These are phyloP conservation scores for Penicillium nordicum DNA, from an alignment of 2,329 filamentous ascomycete species.

Conservation along the genomic window DNA sequence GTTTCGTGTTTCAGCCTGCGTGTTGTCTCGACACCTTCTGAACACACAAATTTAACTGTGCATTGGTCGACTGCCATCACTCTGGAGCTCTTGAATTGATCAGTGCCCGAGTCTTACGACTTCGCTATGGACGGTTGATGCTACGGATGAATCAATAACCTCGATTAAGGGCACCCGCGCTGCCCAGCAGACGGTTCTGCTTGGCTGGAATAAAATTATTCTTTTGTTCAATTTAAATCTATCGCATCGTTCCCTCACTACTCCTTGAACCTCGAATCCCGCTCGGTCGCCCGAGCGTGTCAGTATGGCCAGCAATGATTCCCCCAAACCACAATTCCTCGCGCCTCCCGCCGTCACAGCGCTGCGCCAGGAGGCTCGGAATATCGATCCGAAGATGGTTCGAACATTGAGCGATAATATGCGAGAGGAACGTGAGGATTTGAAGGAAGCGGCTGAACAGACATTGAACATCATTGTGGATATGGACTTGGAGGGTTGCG, in stretches of 20 bases:
- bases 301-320: conserved; percentile 45
- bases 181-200: conserved; percentile 45
- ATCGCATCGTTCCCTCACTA: neutral
- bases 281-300: conserved; percentile 16
- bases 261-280: conserved; percentile 1
- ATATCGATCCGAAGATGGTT: conserved; percentile 48
- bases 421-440: conserved; percentile 84
- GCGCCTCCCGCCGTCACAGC: conserved; percentile 45
- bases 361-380: conserved; percentile 44
- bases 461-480: conserved; percentile 96
- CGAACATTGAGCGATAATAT: conserved; percentile 80
- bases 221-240: conserved; percentile 13
- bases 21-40: neutral
- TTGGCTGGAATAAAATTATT: conserved; percentile 19
- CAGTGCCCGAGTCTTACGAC: conserved; percentile 12
- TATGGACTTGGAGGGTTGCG: conserved; percentile 80
- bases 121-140: conserved; percentile 41
- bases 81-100: neutral
- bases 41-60: neutral
- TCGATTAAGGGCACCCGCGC: conserved; percentile 41
- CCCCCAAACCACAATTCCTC: conserved; percentile 38
- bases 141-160: conserved; percentile 41
- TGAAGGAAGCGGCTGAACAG: conserved; percentile 93
- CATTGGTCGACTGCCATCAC: neutral
- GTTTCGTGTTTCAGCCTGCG: conserved; percentile 4